These are phyloP conservation scores for Sporisorium scitamineum DNA, from an alignment of 1,284 basidiomycete genomes.

Conservation along the genomic window DNA sequence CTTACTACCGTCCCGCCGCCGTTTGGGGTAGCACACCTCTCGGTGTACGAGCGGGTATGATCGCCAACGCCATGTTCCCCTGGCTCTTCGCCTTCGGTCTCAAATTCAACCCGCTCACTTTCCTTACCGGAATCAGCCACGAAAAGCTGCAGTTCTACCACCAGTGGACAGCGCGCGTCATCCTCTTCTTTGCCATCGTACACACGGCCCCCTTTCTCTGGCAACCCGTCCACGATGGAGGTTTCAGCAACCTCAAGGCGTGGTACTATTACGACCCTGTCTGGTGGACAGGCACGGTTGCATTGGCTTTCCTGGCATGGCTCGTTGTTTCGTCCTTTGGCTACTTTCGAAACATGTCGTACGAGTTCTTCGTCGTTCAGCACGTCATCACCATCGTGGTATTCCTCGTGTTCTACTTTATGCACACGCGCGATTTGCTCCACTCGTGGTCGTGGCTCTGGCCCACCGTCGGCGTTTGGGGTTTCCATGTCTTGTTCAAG, in stretches of 20 bases:
- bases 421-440: slow-evolving; percentile 51
- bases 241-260: slow-evolving; percentile 40
- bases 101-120: slow-evolving; percentile 65
- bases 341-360: slow-evolving; percentile 53
- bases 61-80: slow-evolving; percentile 61
- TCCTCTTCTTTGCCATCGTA: slow-evolving; percentile 60
- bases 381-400: slow-evolving; percentile 55
- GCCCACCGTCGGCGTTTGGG: slow-evolving; percentile 46
- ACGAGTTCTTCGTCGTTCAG: slow-evolving; percentile 65
- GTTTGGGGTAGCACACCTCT: slow-evolving; percentile 59
- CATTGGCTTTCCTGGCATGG: slow-evolving; percentile 45
- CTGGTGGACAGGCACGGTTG: slow-evolving; percentile 59
- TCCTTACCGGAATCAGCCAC: slow-evolving; percentile 59
- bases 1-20: slow-evolving; percentile 55
- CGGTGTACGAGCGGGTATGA: slow-evolving; percentile 58
- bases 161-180: slow-evolving; percentile 59
- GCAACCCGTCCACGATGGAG: slow-evolving; percentile 56
- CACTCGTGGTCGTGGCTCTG: slow-evolving; percentile 48
- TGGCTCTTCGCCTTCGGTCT: slow-evolving; percentile 55
- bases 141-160: slow-evolving; percentile 66
- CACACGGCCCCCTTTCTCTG: slow-evolving; percentile 64
- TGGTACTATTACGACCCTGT: slow-evolving; percentile 49
- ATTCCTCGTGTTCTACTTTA: slow-evolving; percentile 59
- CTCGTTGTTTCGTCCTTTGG: slow-evolving; percentile 51
- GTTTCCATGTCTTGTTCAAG: slow-evolving; percentile 51